These are phyloP conservation scores for Penicillium canariense DNA, from an alignment of 495 filamentous ascomycete species.

Conservation along the genomic window DNA sequence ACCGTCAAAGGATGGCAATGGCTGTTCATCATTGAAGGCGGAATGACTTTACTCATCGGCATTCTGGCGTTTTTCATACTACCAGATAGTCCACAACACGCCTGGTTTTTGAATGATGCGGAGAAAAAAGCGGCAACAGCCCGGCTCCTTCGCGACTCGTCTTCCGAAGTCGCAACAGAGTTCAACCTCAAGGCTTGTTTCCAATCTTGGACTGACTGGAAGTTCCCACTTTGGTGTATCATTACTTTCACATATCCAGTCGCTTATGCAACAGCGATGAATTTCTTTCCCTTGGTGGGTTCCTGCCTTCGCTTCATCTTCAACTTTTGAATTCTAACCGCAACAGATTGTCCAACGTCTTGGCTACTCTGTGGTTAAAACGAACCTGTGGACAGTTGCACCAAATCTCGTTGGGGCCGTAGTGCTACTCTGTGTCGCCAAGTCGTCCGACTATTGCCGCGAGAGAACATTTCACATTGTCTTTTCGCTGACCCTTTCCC, in stretches of 20 bases:
- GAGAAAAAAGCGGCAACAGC: constrained; percentile 44
- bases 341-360: constrained; percentile 55
- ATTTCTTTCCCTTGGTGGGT: constrained; percentile 35
- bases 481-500: constrained; percentile 61
- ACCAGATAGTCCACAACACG: constrained; percentile 55
- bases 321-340: constrained; percentile 1
- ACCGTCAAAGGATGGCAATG: constrained; percentile 62
- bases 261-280: constrained; percentile 34
- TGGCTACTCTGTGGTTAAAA: constrained; percentile 57
- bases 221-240: constrained; percentile 35
- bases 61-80: constrained; percentile 63
- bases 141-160: constrained; percentile 30
- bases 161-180: constrained; percentile 24
- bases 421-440: constrained; percentile 62
- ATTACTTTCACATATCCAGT: constrained; percentile 36
- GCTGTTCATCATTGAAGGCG: constrained; percentile 71
- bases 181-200: constrained; percentile 30
- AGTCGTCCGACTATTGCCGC: constrained; percentile 58
- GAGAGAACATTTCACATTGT: constrained; percentile 66
- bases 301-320: not conserved
- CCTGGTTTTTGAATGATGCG: constrained; percentile 56
- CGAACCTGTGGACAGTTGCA: constrained; percentile 70
- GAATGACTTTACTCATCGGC: constrained; percentile 56
- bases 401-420: constrained; percentile 63
- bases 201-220: constrained; percentile 33